Evolutionary conservation across 1,139 yeast species (phyloP), one percentile per base, ranked within the genome.

Genomic region (Pneumocystis sp.): DNA sequence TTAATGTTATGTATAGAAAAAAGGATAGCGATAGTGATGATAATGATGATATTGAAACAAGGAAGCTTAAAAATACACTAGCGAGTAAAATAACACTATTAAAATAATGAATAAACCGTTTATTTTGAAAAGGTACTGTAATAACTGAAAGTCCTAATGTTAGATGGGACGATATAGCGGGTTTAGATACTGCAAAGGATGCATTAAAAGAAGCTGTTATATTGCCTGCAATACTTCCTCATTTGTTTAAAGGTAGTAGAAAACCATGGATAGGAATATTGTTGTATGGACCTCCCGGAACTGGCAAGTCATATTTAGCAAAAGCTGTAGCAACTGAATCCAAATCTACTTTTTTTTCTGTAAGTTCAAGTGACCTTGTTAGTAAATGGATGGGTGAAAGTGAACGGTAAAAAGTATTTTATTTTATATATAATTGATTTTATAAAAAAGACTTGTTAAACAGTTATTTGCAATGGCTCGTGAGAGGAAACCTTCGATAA

Each of bases 381-480:
- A 86, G 96, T 69, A 95, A 93, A 75, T 93, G 97, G 97, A 91
- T 93, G 97, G 99, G 99, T 71, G 98, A 93, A 74, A 85, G 93
- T 39, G 68, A 67, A 45, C 63, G 65, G 66, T 64, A 50, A 37
- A 61, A 21, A 25, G 10, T 35, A 63, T 25, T 45, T 60, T 61
- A 40, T 45, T 39, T 21, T 21, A 35, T 50, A 21, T 50, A 50
- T 21, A 50, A 50, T 50, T 64, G 57, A 62, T 37, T 8, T 21
- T 12, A n/a, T 10, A 31, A 31, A 3, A 3, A 76, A 84, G 97
- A 77, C 82, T 93, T 68, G 98, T 93, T 42, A 91, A 91, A 74
- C 97, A 93, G 74, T 79, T 93, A 70, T 93, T 93, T 76, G 83
- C 87, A 61, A 89, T 93, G 96, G 99, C 99, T 1, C 81, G 97